Base-by-base conservation (phyloP, 371 early-diverging fungal genomes). In the Mortierella sp. region DNA sequence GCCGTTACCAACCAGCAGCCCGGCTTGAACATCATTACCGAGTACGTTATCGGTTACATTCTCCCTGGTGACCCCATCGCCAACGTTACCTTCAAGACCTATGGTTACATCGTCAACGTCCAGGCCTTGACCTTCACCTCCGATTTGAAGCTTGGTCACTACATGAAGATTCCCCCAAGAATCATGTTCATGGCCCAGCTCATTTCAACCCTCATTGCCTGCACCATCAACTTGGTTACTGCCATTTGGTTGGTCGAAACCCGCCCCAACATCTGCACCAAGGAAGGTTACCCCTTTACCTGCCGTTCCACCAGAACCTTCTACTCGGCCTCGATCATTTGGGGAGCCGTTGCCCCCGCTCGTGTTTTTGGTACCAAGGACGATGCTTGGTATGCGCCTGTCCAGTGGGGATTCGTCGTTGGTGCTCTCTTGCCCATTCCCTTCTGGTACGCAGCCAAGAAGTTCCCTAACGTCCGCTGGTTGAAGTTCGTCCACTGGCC, bases 1-100 rank as follows among this genome's bases (percentile, higher is more conserved):
- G 96, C 96, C 43, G 87, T 95, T 9, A 93, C 87, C 80, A 94
- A 93, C 83, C 91, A 82, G 51, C 78, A 77, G 70, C 94, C 94
- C 40, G 95, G 93, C 51, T 83, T 95, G 8, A 95, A 95, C 77
- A 90, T 96, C 44, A 89, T 96, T 43, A 92, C 96, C 24, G 92
- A 94, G 79, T 82, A 92, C 40, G 81, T 93, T 11, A 89, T 89
- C 13, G 94, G 94, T 31, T 88, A 89, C 31, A 81, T 93, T 1
- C 84, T 91, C 48, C 93, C 93, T 34, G 94, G 94, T 44, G 82
- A 87, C 24, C 76, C 87, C 40, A 83, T 88, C 28, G 82, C 85
- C 67, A 89, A 88, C 71, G 82, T 87, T 10, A 85, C 81, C 37
- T 91, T 90, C 83, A 90, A 90, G 82, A 80, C 80, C 13, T 87